Conservation (phyloP, 2,329 filamentous ascomycete genomes). For the Exophiala aquamarina region DNA sequence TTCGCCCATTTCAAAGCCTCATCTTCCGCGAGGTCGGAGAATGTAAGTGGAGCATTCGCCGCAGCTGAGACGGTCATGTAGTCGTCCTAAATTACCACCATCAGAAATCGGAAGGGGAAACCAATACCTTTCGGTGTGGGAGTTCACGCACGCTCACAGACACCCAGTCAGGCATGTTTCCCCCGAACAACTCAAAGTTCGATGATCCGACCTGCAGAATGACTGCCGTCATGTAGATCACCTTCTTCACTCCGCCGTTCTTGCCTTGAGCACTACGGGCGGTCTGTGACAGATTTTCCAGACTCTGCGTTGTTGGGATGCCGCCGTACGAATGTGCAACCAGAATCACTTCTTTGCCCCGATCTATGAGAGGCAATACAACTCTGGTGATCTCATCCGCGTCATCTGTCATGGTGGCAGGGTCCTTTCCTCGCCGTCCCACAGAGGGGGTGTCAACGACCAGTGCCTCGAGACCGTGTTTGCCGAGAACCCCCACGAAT, state of each 20-base stretch:
- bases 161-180: background rate
- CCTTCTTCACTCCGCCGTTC: constrained; percentile 32
- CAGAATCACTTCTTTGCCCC: constrained; percentile 34
- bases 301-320: constrained; percentile 30
- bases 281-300: constrained; percentile 31
- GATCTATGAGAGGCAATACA: constrained; percentile 15
- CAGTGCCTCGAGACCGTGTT: background rate
- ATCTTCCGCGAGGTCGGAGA: constrained; percentile 32
- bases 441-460: background rate
- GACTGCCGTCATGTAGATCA: constrained; percentile 29
- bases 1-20: constrained; percentile 21
- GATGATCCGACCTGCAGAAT: constrained; percentile 4
- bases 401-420: background rate
- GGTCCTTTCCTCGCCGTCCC: background rate
- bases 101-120: background rate
- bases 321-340: constrained; percentile 39
- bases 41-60: constrained; percentile 29
- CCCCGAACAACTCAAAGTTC: background rate
- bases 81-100: background rate
- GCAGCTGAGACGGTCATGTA: background rate
- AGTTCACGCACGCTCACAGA: background rate
- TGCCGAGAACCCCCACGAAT: background rate
- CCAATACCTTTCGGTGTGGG: too few species aligned
- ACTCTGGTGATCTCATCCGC: background rate
- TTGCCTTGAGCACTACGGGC: constrained; percentile 21